Evolutionary conservation across 2,329 filamentous ascomycete species (phyloP).

Genomic region (Alternaria arbusti): DNA sequence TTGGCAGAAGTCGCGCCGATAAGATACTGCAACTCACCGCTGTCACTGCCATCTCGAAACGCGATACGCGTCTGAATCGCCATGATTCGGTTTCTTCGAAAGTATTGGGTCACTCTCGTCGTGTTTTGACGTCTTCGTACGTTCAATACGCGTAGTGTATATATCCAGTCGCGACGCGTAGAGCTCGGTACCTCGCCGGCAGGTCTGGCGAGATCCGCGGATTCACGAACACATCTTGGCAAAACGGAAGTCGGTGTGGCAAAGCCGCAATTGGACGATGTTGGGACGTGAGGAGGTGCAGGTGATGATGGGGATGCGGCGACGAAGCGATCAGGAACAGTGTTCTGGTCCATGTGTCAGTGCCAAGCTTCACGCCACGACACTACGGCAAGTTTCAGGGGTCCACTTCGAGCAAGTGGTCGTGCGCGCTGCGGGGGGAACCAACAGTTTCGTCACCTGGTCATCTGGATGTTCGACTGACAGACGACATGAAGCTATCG

Average conservation of each 20-base stretch:
- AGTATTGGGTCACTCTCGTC: neutral
- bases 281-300: neutral
- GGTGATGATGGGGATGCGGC: conserved; percentile 4
- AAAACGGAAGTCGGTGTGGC: neutral
- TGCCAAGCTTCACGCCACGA: conserved; percentile 13
- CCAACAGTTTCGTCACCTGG: neutral
- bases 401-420: conserved; percentile 6
- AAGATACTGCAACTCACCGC: conserved; percentile 6
- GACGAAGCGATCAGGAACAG: neutral
- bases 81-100: neutral
- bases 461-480: neutral
- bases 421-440: conserved; percentile 8
- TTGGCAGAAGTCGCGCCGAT: conserved; percentile 12
- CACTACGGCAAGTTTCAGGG: neutral
- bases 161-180: neutral
- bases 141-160: neutral
- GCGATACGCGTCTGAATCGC: neutral
- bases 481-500: neutral
- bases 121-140: neutral
- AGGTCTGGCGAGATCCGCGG: neutral
- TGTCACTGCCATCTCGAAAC: neutral
- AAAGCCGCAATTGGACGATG: conserved; percentile 4
- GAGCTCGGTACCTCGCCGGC: neutral
- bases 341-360: conserved; percentile 6
- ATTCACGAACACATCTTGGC: neutral